A percentile compares a stretch with the other conserved stretches of the same genome.
Evolutionary conservation across 169 alveolate species (phyloP).

Genomic region (Perkinsus marinus): DNA sequence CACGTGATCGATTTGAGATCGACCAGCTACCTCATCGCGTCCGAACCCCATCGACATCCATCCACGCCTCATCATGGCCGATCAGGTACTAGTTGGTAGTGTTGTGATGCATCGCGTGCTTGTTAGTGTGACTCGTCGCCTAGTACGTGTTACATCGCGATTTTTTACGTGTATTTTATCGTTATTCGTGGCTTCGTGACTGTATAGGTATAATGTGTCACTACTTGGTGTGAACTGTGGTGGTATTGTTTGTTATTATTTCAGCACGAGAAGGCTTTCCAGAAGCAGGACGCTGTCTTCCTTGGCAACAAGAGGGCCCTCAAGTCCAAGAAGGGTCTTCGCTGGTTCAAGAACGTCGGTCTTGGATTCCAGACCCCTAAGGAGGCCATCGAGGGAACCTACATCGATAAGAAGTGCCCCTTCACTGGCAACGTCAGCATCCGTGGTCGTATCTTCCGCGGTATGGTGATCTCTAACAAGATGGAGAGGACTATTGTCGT

Average conservation of each 20-base stretch:
- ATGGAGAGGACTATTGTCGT: constrained; percentile 96
- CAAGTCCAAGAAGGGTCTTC: constrained; percentile 22
- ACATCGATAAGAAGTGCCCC: constrained; percentile 98
- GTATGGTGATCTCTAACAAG: constrained; percentile 93
- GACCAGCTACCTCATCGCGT: neutral
- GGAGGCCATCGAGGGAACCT: constrained; percentile 94
- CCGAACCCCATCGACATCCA: neutral
- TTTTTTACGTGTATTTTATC: neutral
- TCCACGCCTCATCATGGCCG: neutral
- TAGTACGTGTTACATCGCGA: neutral
- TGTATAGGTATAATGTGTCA: too few relatives aligned
- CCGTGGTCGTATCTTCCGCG: constrained; percentile 93
- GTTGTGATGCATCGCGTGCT: neutral
- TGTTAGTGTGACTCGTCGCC: neutral
- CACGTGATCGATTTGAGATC: neutral
- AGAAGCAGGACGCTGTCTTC: constrained; percentile 54
- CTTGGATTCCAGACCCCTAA: constrained; percentile 94
- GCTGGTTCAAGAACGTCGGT: constrained; percentile 92
- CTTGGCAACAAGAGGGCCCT: constrained; percentile 34
- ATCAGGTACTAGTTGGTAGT: neutral
- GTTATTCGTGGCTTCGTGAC: too few relatives aligned
- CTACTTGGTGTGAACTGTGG: too few relatives aligned
- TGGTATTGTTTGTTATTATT: neutral
- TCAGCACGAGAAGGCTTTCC: constrained; percentile 55
- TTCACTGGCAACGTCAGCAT: constrained; percentile 95